A percentile compares a stretch with the other conserved stretches of the same genome.
phyloP scores from a whole-genome alignment of 768 basidiomycete species.

The Boletus reticulatus region DNA sequence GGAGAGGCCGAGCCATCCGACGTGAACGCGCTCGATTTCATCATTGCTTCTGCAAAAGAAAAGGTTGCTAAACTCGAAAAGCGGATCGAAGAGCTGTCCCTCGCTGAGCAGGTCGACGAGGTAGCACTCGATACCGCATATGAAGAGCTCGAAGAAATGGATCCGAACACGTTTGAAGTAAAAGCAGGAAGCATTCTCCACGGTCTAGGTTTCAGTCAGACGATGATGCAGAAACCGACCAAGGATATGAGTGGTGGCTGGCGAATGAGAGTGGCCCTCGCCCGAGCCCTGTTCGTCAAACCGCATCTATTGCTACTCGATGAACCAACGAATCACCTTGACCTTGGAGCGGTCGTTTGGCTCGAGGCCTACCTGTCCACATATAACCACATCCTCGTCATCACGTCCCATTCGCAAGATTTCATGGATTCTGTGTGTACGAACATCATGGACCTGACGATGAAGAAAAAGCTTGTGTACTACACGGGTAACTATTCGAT shows the following conservation, averaged over 20 bases:
- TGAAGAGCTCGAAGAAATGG: constrained; percentile 96
- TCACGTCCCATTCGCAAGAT: constrained; percentile 98
- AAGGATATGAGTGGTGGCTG: constrained; percentile 99
- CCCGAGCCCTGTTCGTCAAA: constrained; percentile 93
- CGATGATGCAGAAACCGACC: constrained; percentile 95
- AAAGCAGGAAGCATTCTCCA: constrained; percentile 97
- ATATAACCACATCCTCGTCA: constrained; percentile 98
- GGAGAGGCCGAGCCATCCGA: constrained; percentile 97
- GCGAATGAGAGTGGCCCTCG: constrained; percentile 98
- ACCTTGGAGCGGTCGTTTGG: constrained; percentile 98
- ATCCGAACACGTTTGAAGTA: constrained; percentile 91
- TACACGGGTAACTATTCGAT: constrained; percentile 96
- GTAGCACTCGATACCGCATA: constrained; percentile 83
- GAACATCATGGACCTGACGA: constrained; percentile 94
- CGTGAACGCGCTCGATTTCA: constrained; percentile 96
- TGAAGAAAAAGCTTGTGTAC: constrained; percentile 89
- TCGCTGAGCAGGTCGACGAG: constrained; percentile 90
- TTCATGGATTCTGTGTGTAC: constrained; percentile 99
- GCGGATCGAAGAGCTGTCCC: constrained; percentile 88
- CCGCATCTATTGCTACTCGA: constrained; percentile 94
- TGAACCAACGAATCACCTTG: constrained; percentile 90
- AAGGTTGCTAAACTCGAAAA: constrained; percentile 94
- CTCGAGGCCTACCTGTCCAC: constrained; percentile 96
- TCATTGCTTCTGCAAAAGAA: constrained; percentile 85
- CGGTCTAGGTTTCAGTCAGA: constrained; percentile 87